A percentile compares a stretch with the other conserved stretches of the same genome.
Evolutionary conservation across 371 early-diverging fungal species (phyloP).

Genomic region (Mortierella sp.): DNA sequence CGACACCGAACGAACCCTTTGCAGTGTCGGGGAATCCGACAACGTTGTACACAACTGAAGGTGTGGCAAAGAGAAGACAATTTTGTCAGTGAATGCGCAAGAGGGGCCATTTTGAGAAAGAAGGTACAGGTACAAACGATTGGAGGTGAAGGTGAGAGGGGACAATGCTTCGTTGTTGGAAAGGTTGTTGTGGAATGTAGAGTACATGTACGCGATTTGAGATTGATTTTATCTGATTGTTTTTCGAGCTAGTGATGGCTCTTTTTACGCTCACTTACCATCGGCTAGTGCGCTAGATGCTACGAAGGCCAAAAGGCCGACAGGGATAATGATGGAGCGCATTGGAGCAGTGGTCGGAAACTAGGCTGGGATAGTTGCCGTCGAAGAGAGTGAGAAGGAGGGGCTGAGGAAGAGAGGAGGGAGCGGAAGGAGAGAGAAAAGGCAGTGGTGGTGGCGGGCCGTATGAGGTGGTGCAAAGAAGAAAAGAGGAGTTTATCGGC

Average conservation of each 20-base stretch:
- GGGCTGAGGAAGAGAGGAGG: not conserved
- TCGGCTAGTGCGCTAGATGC: conserved; percentile 26
- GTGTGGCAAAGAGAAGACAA: too few relatives aligned
- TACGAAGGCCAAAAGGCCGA: conserved; percentile 23
- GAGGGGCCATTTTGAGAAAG: too few relatives aligned
- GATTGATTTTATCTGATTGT: not conserved
- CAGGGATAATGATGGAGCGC: conserved; percentile 6
- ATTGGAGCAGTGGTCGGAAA: not conserved
- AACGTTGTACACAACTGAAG: conserved; percentile 50
- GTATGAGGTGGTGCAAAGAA: not conserved
- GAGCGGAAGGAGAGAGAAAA: not conserved
- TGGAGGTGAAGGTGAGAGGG: too few relatives aligned
- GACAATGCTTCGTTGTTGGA: too few relatives aligned
- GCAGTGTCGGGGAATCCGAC: conserved; percentile 32
- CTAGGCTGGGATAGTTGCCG: not conserved
- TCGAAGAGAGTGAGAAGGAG: not conserved
- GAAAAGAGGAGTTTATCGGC: not conserved
- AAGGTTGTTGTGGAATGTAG: too few relatives aligned
- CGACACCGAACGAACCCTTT: conserved; percentile 26
- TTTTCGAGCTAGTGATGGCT: not conserved
- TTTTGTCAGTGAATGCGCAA: too few relatives aligned
- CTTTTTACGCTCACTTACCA: conserved; percentile 18
- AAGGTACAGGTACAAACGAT: too few relatives aligned
- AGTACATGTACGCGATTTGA: too few relatives aligned
- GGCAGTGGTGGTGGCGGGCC: not conserved